Evolutionary conservation across 192 early-diverging fungal genomes (phyloP).

Genomic region (Rhizoclosmatium sp.): DNA sequence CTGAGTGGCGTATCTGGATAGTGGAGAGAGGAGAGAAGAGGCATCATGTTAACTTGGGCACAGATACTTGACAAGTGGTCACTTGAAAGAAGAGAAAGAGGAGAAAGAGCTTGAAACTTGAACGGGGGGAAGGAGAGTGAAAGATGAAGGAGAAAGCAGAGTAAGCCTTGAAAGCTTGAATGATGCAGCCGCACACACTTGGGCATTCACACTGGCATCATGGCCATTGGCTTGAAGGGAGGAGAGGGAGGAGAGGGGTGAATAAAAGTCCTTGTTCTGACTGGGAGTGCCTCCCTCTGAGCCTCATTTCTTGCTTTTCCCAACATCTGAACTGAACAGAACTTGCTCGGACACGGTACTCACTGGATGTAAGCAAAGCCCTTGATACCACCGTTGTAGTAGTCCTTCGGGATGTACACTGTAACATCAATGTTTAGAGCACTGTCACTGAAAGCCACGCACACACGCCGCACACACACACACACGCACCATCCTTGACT

Average conservation of each 20-base stretch:
- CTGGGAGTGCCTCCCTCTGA: too few species aligned
- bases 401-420: slow-evolving; percentile 60
- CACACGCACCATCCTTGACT: slow-evolving; percentile 48
- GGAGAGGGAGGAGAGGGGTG: not conserved
- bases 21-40: slow-evolving; percentile 16
- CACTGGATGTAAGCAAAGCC: slow-evolving; percentile 62
- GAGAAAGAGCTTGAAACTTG: not conserved
- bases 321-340: not conserved
- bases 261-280: not conserved
- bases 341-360: slow-evolving; percentile 15
- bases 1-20: slow-evolving; percentile 48
- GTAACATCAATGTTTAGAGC: not conserved
- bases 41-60: slow-evolving; percentile 1
- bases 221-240: not conserved
- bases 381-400: slow-evolving; percentile 46
- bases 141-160: not conserved
- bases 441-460: not conserved
- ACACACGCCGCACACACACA: slow-evolving; percentile 6
- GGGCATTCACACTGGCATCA: not conserved
- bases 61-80: not conserved
- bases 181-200: not conserved
- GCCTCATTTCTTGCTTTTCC: not conserved
- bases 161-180: not conserved
- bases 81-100: slow-evolving; percentile 3
- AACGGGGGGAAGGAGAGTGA: not conserved